phyloP scores from a whole-genome alignment of 73 alveolate species.

The Tetrahymena malaccensis region DNA sequence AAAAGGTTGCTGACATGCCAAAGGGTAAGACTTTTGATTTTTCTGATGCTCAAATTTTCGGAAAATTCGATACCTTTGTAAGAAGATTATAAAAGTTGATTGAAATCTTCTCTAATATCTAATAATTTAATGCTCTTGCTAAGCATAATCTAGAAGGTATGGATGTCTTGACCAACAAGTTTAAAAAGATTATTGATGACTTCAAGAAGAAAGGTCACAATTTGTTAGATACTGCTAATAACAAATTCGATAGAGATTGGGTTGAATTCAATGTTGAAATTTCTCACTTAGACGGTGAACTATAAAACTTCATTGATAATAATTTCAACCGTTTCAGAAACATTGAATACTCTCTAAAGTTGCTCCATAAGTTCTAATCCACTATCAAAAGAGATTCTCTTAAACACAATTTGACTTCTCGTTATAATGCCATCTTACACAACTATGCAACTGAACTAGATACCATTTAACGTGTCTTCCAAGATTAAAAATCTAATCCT shows the following conservation, averaged over 20 bases:
- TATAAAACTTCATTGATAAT: slow-evolving; percentile 96
- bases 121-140: slow-evolving; percentile 93
- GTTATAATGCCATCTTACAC: slow-evolving; percentile 85
- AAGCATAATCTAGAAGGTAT: slow-evolving; percentile 98
- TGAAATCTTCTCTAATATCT: slow-evolving; percentile 95
- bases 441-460: slow-evolving; percentile 86
- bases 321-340: slow-evolving; percentile 91
- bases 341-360: slow-evolving; percentile 95
- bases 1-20: slow-evolving; percentile 97
- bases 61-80: slow-evolving; percentile 99
- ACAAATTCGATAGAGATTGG: slow-evolving; percentile 96
- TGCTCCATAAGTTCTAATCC: slow-evolving; percentile 94
- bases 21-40: slow-evolving; percentile 99
- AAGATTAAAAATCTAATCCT: slow-evolving; percentile 60
- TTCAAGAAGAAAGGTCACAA: slow-evolving; percentile 92
- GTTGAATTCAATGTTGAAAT: slow-evolving; percentile 99
- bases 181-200: slow-evolving; percentile 88
- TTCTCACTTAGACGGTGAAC: slow-evolving; percentile 93
- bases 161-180: slow-evolving; percentile 85
- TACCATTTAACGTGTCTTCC: slow-evolving; percentile 38
- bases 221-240: slow-evolving; percentile 62
- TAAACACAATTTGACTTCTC: slow-evolving; percentile 67
- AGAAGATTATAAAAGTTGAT: slow-evolving; percentile 98
- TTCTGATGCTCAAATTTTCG: slow-evolving; percentile 99
- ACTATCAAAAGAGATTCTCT: slow-evolving; percentile 95